These are phyloP conservation scores for Aspergillus arachidicola DNA, from an alignment of 2,329 filamentous ascomycete species.

Conservation along the genomic window DNA sequence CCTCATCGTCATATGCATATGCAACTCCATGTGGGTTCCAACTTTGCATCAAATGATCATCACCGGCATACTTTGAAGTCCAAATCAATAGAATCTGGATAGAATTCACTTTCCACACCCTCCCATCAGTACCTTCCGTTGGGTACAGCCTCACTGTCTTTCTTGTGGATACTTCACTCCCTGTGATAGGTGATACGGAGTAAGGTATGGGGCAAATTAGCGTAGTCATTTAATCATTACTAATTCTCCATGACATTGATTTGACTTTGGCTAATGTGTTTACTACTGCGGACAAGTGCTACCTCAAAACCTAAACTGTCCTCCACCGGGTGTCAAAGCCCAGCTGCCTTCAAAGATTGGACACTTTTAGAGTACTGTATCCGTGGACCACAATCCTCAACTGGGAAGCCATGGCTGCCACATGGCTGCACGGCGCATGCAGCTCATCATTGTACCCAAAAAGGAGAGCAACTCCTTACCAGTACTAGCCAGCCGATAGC, in stretches of 20 bases:
- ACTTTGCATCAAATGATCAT: not conserved
- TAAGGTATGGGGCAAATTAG: not conserved
- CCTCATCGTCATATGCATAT: not conserved
- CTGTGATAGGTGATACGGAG: not conserved
- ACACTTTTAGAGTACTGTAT: not conserved
- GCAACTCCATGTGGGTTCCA: not conserved
- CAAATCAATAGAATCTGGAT: not conserved
- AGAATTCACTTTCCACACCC: not conserved
- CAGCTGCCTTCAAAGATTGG: not conserved
- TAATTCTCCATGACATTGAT: slow-evolving; percentile 1
- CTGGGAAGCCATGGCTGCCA: not conserved
- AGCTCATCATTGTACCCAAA: not conserved
- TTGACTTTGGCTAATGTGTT: not conserved
- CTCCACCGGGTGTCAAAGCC: not conserved
- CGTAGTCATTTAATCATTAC: not conserved
- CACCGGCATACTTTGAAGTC: not conserved
- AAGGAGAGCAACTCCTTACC: not conserved
- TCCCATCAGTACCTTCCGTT: not conserved
- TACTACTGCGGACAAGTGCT: not conserved
- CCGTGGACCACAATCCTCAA: not conserved
- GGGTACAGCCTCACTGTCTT: not conserved
- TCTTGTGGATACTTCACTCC: not conserved
- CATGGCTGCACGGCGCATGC: not conserved
- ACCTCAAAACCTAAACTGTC: not conserved
- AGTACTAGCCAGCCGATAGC: not conserved